Evolutionary conservation across 441 rosid species (phyloP).

Genomic region (Populus hybrid): DNA sequence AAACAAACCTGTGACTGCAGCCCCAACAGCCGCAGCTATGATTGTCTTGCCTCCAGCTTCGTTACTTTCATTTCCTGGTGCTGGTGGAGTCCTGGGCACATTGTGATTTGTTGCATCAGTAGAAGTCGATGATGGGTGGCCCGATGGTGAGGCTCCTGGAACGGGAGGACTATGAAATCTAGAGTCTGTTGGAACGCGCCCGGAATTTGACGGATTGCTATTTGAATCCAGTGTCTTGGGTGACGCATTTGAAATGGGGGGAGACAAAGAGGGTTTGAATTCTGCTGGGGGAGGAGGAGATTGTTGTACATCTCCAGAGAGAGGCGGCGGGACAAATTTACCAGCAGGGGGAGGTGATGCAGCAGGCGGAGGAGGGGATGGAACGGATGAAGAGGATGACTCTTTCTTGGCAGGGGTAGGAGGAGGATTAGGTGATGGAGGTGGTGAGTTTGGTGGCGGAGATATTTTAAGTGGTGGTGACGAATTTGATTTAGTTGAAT

Average conservation of each 20-base stretch:
- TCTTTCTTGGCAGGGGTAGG: not conserved
- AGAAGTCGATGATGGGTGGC: slow-evolving; percentile 10
- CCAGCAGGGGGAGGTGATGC: slow-evolving; percentile 7
- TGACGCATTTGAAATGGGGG: slow-evolving; percentile 14
- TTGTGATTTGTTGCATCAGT: slow-evolving; percentile 19
- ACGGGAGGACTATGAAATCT: slow-evolving; percentile 1
- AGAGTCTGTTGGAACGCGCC: not conserved
- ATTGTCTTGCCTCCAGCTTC: slow-evolving; percentile 2
- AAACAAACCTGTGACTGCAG: slow-evolving; percentile 33
- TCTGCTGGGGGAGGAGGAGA: slow-evolving; percentile 21
- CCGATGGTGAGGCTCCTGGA: slow-evolving; percentile 4
- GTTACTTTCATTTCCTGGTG: slow-evolving; percentile 6
- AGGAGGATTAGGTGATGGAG: slow-evolving; percentile 9
- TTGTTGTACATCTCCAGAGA: not conserved
- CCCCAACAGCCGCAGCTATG: slow-evolving; percentile 26
- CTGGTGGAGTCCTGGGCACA: slow-evolving; percentile 5
- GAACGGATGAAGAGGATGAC: not conserved
- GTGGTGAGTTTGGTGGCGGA: not conserved
- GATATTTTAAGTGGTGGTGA: slow-evolving; percentile 16
- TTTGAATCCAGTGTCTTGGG: slow-evolving; percentile 12
- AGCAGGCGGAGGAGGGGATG: slow-evolving; percentile 18
- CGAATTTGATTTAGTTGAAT: not conserved
- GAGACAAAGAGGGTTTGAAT: slow-evolving; percentile 18
- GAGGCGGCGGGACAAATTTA: slow-evolving; percentile 12
- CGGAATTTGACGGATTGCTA: not conserved